A percentile compares a stretch with the other conserved stretches of the same genome.
phyloP scores from a whole-genome alignment of 2,329 filamentous ascomycete species.

The Clonostachys sp. region DNA sequence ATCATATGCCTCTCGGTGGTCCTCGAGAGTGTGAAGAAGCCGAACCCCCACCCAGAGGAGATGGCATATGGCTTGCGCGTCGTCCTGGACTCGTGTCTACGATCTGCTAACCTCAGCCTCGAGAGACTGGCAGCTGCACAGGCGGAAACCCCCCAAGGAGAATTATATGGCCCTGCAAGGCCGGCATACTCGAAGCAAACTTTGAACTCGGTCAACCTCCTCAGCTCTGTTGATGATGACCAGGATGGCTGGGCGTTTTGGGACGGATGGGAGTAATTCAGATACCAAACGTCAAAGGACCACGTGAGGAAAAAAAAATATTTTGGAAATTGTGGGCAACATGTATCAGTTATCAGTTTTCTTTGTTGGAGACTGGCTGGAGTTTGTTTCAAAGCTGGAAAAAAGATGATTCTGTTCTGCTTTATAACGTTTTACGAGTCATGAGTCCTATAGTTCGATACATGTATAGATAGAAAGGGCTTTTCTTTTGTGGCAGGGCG shows the following conservation, averaged over 20 bases:
- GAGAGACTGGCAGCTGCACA: slow-evolving; percentile 20
- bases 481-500: no score
- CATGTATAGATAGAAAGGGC: no score
- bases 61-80: slow-evolving; percentile 32
- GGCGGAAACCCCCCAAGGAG: background rate
- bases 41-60: slow-evolving; percentile 34
- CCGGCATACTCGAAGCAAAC: background rate
- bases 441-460: no score
- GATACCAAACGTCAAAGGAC: background rate
- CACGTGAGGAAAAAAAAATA: no score
- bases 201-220: background rate
- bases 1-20: slow-evolving; percentile 43
- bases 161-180: background rate
- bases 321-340: no score
- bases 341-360: no score
- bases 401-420: no score
- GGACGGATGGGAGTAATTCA: slow-evolving; percentile 3
- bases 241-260: slow-evolving; percentile 20
- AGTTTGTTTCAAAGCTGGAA: no score
- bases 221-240: slow-evolving; percentile 22
- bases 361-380: no score
- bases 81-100: slow-evolving; percentile 38
- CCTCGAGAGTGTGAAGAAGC: slow-evolving; percentile 35
- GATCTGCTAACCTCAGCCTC: slow-evolving; percentile 34
- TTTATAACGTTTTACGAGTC: background rate